These are phyloP conservation scores for Cenchrus fungigraminus DNA, from an alignment of 176 grass and related monocot genomes.

Conservation along the genomic window DNA sequence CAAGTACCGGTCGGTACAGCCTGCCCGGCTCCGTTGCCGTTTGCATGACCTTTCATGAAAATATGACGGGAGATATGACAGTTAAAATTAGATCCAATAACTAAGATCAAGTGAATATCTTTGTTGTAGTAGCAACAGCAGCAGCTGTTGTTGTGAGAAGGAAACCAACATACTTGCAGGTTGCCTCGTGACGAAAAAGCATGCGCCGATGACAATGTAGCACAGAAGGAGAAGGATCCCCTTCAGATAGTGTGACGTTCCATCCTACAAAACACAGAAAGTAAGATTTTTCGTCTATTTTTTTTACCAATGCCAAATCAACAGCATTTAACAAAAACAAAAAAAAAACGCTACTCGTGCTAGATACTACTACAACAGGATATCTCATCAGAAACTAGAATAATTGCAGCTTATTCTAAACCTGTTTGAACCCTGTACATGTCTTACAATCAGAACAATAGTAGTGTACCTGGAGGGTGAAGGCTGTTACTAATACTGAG, in stretches of 20 bases:
- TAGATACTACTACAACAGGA: neutral
- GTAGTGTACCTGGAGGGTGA: constrained; percentile 75
- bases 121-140: neutral
- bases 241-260: constrained; percentile 90
- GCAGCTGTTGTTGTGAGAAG: neutral
- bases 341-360: neutral
- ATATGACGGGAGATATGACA: neutral
- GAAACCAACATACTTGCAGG: constrained; percentile 52
- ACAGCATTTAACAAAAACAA: neutral
- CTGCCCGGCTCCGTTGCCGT: constrained; percentile 25
- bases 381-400: neutral
- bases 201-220: constrained; percentile 80
- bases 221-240: constrained; percentile 78
- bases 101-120: neutral
- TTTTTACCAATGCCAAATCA: neutral
- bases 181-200: constrained; percentile 73
- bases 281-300: neutral
- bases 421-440: neutral
- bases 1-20: constrained; percentile 32
- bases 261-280: constrained; percentile 49
- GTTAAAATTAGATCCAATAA: neutral
- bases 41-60: constrained; percentile 33
- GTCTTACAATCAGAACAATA: neutral
- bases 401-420: neutral
- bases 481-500: constrained; percentile 74